Percentiles rank a stretch among this genome's conserved stretches.
phyloP scores from a whole-genome alignment of 164 flowering plant genomes.

The Macadamia integrifolia region DNA sequence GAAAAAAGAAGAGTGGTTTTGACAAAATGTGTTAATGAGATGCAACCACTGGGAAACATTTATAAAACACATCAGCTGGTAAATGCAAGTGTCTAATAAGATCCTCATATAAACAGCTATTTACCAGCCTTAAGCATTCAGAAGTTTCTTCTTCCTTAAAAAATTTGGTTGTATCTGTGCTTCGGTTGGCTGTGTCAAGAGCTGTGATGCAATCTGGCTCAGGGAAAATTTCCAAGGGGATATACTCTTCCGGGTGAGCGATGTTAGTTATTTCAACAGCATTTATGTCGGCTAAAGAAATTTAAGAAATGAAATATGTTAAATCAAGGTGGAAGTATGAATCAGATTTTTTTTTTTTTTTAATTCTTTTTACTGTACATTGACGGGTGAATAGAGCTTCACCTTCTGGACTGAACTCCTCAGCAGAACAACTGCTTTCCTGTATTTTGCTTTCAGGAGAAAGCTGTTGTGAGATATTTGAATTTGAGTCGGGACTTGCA shows the following conservation, averaged over 20 bases:
- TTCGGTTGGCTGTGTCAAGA: slow-evolving; percentile 15
- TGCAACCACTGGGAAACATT: neutral
- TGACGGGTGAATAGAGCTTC: slow-evolving; percentile 8
- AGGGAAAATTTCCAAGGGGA: slow-evolving; percentile 4
- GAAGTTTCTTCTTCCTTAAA: slow-evolving; percentile 21
- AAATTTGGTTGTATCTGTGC: slow-evolving; percentile 16
- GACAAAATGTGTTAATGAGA: slow-evolving; percentile 1
- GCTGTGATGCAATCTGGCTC: slow-evolving; percentile 22
- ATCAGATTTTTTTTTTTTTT: neutral
- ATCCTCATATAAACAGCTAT: slow-evolving; percentile 3
- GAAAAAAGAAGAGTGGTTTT: slow-evolving; percentile 9
- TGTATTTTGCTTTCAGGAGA: slow-evolving; percentile 15
- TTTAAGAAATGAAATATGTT: neutral
- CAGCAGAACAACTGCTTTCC: slow-evolving; percentile 10
- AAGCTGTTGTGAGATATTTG: slow-evolving; percentile 15
- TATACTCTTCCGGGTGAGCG: slow-evolving; percentile 19
- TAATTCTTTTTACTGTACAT: neutral
- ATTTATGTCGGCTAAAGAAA: slow-evolving; percentile 28
- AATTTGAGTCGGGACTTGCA: slow-evolving; percentile 15
- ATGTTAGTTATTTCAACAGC: slow-evolving; percentile 21
- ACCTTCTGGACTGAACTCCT: slow-evolving; percentile 38
- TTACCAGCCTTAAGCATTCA: slow-evolving; percentile 32
- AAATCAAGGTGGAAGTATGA: neutral
- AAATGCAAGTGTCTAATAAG: neutral
- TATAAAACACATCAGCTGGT: neutral